phyloP scores from a whole-genome alignment of 768 basidiomycete genomes.

The Pisolithus marmoratus region DNA sequence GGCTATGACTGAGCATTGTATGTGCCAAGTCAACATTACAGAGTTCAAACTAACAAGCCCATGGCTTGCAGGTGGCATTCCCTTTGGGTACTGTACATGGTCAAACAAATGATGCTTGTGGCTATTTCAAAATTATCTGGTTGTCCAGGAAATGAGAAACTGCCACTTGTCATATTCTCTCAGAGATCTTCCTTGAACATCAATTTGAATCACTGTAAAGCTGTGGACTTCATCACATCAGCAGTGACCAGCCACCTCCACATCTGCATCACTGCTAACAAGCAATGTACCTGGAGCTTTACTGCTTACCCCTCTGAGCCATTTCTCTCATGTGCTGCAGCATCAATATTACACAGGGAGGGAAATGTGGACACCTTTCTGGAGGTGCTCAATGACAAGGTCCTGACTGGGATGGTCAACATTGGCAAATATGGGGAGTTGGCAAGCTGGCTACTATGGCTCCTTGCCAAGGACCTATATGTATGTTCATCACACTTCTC shows the following conservation, averaged over 20 bases:
- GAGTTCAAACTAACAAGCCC: not conserved
- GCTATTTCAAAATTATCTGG: not conserved
- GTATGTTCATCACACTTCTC: not conserved
- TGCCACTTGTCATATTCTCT: not conserved
- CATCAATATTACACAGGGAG: not conserved
- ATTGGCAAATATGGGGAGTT: constrained; percentile 7
- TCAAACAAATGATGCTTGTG: too few relatives aligned
- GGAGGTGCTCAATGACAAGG: not conserved
- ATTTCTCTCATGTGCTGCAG: constrained; percentile 2
- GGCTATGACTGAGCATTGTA: not conserved
- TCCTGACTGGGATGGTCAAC: constrained; percentile 5
- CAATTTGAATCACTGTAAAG: not conserved
- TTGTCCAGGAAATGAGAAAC: not conserved
- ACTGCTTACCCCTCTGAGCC: constrained; percentile 4
- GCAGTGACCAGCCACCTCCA: constrained; percentile 3
- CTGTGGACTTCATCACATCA: not conserved
- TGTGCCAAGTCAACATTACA: not conserved
- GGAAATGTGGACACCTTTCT: not conserved
- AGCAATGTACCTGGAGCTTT: not conserved
- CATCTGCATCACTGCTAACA: not conserved
- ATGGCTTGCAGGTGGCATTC: not conserved
- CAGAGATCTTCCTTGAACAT: constrained; percentile 3
- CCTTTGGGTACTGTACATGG: not conserved
- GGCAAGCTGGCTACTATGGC: constrained; percentile 4
- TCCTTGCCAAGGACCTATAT: constrained; percentile 7